Evolutionary conservation across 2,329 filamentous ascomycete species (phyloP).

Genomic region (Monilinia aucupariae): DNA sequence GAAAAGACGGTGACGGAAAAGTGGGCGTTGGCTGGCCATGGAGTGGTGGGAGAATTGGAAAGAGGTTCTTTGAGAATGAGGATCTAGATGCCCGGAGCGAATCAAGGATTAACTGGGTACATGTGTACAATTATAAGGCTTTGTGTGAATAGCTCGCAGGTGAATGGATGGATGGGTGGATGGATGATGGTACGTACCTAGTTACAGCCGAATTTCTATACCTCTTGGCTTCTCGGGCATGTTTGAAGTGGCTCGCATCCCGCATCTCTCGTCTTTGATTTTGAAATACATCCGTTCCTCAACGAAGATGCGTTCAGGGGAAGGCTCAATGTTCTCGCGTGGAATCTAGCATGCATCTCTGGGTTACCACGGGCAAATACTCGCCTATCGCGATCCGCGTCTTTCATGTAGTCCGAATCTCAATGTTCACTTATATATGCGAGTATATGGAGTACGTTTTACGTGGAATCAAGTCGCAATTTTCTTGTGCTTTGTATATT

Average conservation of each 20-base stretch:
- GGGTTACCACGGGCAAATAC: no score
- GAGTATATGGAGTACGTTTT: no score
- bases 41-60: slow-evolving; percentile 82
- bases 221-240: not conserved
- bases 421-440: no score
- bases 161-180: not conserved
- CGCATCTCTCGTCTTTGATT: not conserved
- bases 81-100: slow-evolving; percentile 20
- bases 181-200: not conserved
- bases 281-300: no score
- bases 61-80: slow-evolving; percentile 48
- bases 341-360: no score
- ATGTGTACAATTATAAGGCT: not conserved
- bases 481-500: no score
- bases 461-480: no score
- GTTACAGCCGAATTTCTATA: not conserved
- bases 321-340: no score
- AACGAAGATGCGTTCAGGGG: no score
- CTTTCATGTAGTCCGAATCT: no score
- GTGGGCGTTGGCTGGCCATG: slow-evolving; percentile 77
- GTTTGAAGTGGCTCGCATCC: no score
- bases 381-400: no score
- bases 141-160: not conserved
- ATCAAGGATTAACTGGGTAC: not conserved
- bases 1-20: slow-evolving; percentile 70